A percentile compares a stretch with the other conserved stretches of the same genome.
phyloP scores from a whole-genome alignment of 495 filamentous ascomycete species.

The Hypoxylon cercidicola region DNA sequence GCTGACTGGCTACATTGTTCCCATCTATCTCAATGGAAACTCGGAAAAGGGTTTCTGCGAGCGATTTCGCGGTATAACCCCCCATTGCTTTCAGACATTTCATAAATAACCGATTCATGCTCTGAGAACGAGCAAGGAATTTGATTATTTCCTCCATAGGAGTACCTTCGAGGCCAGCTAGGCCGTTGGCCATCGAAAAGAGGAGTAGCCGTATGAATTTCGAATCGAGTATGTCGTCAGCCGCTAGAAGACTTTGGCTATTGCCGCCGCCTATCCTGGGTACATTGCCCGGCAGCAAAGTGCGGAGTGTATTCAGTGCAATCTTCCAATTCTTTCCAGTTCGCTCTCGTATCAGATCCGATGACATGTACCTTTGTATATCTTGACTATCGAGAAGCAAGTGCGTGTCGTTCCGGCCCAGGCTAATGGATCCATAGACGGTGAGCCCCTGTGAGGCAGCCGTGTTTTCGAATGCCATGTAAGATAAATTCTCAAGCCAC shows the following conservation, averaged over 20 bases:
- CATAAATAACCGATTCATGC: background rate
- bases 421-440: no score
- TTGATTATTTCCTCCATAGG: background rate
- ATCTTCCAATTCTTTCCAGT: no score
- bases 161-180: background rate
- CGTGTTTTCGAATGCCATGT: no score
- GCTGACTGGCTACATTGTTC: background rate
- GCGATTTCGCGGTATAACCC: background rate
- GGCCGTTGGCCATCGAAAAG: conserved; percentile 4
- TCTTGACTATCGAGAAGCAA: no score
- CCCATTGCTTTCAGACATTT: background rate
- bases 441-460: no score
- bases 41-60: conserved; percentile 2
- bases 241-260: no score
- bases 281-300: background rate
- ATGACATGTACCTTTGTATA: no score
- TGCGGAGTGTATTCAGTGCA: no score
- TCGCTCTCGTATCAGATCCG: no score
- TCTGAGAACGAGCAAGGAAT: background rate
- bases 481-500: no score
- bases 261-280: background rate
- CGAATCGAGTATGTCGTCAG: background rate
- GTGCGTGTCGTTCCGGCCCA: no score
- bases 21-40: background rate
- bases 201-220: background rate